Base-by-base conservation (phyloP, 2,329 filamentous ascomycete genomes). In the Capronia epimyces region DNA sequence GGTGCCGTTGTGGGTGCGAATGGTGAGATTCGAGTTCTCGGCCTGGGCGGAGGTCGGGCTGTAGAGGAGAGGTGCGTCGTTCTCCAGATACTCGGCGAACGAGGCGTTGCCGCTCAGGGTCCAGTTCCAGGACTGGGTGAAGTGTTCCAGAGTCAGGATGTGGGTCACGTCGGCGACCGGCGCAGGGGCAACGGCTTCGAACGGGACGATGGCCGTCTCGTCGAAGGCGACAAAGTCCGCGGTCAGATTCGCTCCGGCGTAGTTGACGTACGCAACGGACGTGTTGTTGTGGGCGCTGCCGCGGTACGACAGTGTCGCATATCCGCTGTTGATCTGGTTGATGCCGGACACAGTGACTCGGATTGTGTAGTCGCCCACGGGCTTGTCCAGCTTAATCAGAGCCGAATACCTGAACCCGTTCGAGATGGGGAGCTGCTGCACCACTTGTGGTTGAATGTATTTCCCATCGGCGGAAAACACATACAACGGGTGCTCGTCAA, bases 291-390 rank as follows among this genome's bases (percentile, higher is more conserved):
- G 65, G 10, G 73, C 67, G 0, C 75, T n/a, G n/a, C n/a, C n/a
- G n/a, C n/a, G n/a, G n/a, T n/a, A n/a, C n/a, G n/a, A n/a, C n/a
- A n/a, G n/a, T n/a, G n/a, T n/a, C n/a, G n/a, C 80, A 15, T 73
- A 71, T 1, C 75, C 79, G 15, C 71, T 70, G 27, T 84, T 69
- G 49, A 82, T 70, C 61, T 84, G 82, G 9, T 76, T 72, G 2
- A 71, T 64, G 20, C 68, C 69, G 15, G 68, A 66, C n/a, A 76
- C 73, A 18, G 75, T 72, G 27, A 77, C 68, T 1, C 81, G 78
- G 29, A 75, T 69, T 0, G 66, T 66, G 57, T 75, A 74, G 31
- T 68, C 59, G 4, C 62, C 65, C 3, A 58, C 42, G 43, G 60
- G 22, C 29, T 72, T 65, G 57, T 71, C 64, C 2, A 73, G 66